A percentile compares a stretch with the other conserved stretches of the same genome.
Evolutionary conservation across 1,284 basidiomycete genomes (phyloP).

Genomic region (Veloporphyrellus conicus): DNA sequence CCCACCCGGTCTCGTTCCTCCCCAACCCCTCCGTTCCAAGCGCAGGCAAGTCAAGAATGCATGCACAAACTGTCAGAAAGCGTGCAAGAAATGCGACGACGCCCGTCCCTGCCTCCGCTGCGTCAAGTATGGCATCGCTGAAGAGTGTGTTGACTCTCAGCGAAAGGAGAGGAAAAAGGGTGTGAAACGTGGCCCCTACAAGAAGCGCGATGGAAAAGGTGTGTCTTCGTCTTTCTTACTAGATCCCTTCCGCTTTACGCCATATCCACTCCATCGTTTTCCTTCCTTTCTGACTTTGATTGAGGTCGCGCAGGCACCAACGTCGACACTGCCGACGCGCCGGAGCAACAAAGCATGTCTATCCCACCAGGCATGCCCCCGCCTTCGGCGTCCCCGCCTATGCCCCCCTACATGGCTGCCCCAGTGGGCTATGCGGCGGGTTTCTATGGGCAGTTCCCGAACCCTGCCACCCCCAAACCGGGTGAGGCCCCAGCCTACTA

Average conservation of each 20-base stretch:
- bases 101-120: conserved; percentile 82
- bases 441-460: conserved; percentile 49
- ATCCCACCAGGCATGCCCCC: conserved; percentile 42
- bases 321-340: conserved; percentile 48
- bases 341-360: conserved; percentile 41
- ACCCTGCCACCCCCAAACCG: conserved; percentile 46
- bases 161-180: conserved; percentile 84
- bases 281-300: conserved; percentile 38
- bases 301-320: conserved; percentile 53
- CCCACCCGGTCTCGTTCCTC: conserved; percentile 45
- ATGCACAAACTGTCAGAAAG: conserved; percentile 84
- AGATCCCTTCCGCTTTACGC: conserved; percentile 19
- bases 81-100: conserved; percentile 89
- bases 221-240: conserved; percentile 36
- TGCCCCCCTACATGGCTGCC: conserved; percentile 44
- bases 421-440: conserved; percentile 41
- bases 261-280: conserved; percentile 4
- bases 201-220: conserved; percentile 87
- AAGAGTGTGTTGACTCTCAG: conserved; percentile 77
- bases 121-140: conserved; percentile 77
- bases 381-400: conserved; percentile 42
- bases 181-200: conserved; percentile 86
- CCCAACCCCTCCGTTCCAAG: conserved; percentile 58
- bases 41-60: conserved; percentile 88
- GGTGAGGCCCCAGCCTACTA: conserved; percentile 50